Percentiles rank a stretch among this genome's conserved stretches.
phyloP scores from a whole-genome alignment of 202 grass and related monocot genomes.

The Setaria viridis region DNA sequence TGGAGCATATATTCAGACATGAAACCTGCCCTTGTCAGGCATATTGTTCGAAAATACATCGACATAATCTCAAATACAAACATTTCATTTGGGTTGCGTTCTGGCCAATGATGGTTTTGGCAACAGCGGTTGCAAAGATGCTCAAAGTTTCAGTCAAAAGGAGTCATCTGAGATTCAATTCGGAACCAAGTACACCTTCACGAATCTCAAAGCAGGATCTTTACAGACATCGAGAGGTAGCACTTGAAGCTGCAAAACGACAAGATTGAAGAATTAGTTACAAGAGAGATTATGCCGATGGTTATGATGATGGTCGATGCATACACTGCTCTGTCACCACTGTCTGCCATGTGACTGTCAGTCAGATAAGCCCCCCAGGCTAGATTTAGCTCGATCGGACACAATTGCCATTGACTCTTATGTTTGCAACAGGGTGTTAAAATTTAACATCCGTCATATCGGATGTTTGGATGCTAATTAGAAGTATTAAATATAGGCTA shows the following conservation, averaged over 20 bases:
- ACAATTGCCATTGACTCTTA: too few relatives aligned
- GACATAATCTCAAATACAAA: background rate
- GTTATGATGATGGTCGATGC: background rate
- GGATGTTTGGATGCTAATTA: too few relatives aligned
- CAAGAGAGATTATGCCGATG: background rate
- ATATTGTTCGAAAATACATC: background rate
- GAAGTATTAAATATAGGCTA: too few relatives aligned
- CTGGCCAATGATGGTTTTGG: too few relatives aligned
- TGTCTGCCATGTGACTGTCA: slow-evolving; percentile 24
- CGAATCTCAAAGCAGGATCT: background rate
- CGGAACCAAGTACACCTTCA: background rate
- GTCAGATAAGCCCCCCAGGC: background rate
- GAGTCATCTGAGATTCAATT: background rate
- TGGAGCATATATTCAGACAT: background rate
- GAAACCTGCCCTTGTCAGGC: background rate
- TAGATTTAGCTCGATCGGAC: slow-evolving; percentile 5
- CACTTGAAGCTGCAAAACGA: background rate
- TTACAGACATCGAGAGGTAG: background rate
- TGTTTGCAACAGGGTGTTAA: too few relatives aligned
- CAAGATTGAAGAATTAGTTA: background rate
- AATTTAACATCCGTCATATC: too few relatives aligned
- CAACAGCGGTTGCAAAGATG: too few relatives aligned
- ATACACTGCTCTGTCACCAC: background rate
- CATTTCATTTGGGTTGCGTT: background rate
- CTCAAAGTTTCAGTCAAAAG: background rate